A percentile compares a stretch with the other conserved stretches of the same genome.
Evolutionary conservation across 1,284 basidiomycete genomes (phyloP).

Genomic region (Cryptococcus jaspeensis): DNA sequence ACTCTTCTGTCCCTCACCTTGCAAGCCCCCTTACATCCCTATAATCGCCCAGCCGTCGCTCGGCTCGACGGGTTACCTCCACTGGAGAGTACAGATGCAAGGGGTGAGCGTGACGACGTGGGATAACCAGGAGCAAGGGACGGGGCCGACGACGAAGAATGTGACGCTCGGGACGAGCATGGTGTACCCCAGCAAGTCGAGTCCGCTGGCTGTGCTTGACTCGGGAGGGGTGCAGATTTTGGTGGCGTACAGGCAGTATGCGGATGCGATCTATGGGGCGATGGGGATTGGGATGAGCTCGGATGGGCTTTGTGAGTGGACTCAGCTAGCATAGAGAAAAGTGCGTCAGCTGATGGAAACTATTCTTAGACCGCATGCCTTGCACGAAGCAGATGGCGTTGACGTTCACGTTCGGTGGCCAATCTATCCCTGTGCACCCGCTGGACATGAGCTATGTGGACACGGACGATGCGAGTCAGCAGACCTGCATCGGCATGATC

Average conservation of each 20-base stretch:
- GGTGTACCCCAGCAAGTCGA: slow-evolving; percentile 24
- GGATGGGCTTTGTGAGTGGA: slow-evolving; percentile 40
- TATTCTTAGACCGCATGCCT: slow-evolving; percentile 42
- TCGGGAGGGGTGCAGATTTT: slow-evolving; percentile 49
- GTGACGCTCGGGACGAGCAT: slow-evolving; percentile 32
- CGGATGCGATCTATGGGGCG: slow-evolving; percentile 43
- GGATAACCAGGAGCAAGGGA: slow-evolving; percentile 24
- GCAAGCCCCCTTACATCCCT: slow-evolving; percentile 36
- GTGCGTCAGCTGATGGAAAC: slow-evolving; percentile 4
- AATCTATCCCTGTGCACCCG: slow-evolving; percentile 43
- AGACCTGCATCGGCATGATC: slow-evolving; percentile 45
- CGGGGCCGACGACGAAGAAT: slow-evolving; percentile 17
- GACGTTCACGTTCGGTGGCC: slow-evolving; percentile 41
- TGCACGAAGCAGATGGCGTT: slow-evolving; percentile 43
- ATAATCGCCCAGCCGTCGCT: slow-evolving; percentile 43
- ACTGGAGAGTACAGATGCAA: slow-evolving; percentile 42
- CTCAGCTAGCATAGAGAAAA: background rate
- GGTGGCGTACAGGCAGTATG: slow-evolving; percentile 30
- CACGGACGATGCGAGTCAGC: slow-evolving; percentile 32
- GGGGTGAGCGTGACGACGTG: slow-evolving; percentile 32
- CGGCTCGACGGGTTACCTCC: slow-evolving; percentile 42
- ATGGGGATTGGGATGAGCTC: slow-evolving; percentile 35
- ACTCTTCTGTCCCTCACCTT: slow-evolving; percentile 40
- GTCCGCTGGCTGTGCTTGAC: slow-evolving; percentile 47
- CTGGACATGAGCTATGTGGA: slow-evolving; percentile 49